These are phyloP conservation scores for Acanthamoeba royreba DNA, from an alignment of 208 protist species.

Conservation along the genomic window DNA sequence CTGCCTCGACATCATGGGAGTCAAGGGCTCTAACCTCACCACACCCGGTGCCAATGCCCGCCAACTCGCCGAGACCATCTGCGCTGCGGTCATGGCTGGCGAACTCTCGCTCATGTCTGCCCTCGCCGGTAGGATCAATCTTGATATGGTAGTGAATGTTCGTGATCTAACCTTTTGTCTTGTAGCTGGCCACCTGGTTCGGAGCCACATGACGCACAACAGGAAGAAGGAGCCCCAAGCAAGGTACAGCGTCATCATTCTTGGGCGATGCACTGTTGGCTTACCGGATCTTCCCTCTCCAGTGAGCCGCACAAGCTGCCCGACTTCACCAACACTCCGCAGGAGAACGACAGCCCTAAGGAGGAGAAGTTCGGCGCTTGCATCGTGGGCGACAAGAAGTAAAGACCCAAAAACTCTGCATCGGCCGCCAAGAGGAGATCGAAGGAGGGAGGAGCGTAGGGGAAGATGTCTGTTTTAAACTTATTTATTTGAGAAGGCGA, in stretches of 20 bases:
- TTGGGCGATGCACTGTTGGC: not conserved
- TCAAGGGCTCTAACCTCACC: conserved; percentile 60
- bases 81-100: conserved; percentile 91
- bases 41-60: conserved; percentile 88
- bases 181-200: conserved; percentile 57
- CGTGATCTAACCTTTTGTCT: not conserved
- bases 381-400: conserved; percentile 22
- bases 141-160: not conserved
- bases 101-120: conserved; percentile 95
- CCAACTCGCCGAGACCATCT: conserved; percentile 88
- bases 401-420: too few species aligned
- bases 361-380: conserved; percentile 20
- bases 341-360: conserved; percentile 1
- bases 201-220: conserved; percentile 70
- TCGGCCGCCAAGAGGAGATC: too few species aligned
- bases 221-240: conserved; percentile 39
- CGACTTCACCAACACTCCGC: conserved; percentile 6
- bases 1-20: conserved; percentile 91
- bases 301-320: conserved; percentile 4
- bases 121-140: conserved; percentile 34
- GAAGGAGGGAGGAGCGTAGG: too few species aligned
- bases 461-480: too few species aligned
- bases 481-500: too few species aligned
- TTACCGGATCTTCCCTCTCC: not conserved
- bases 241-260: not conserved